Evolutionary conservation across 1,139 yeast genomes (phyloP).

Genomic region (Kazachstania sp.): DNA sequence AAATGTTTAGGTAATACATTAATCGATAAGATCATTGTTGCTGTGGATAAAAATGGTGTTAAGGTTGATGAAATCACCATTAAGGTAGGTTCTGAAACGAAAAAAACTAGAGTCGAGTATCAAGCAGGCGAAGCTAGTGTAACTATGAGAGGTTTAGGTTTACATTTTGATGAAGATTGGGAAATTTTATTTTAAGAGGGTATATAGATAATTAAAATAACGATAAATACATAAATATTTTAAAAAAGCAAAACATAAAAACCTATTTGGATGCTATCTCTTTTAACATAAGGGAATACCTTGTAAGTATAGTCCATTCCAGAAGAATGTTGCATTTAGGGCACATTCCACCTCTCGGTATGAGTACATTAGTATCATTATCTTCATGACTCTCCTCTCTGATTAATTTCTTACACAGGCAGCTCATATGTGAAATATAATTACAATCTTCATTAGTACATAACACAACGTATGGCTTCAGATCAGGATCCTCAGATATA

Average conservation of each 20-base stretch:
- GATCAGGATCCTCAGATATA: constrained; percentile 24
- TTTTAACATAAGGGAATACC: constrained; percentile 24
- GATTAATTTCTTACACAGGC: constrained; percentile 33
- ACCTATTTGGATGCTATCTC: not conserved
- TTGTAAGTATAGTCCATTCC: constrained; percentile 38
- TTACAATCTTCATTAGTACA: constrained; percentile 36
- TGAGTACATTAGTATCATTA: constrained; percentile 16
- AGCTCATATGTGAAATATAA: constrained; percentile 37
- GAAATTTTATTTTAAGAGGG: constrained; percentile 25
- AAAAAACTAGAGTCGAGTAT: constrained; percentile 32
- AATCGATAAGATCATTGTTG: constrained; percentile 54
- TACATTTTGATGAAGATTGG: constrained; percentile 48
- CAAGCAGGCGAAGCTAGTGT: constrained; percentile 20
- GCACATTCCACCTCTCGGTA: constrained; percentile 39
- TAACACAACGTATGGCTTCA: constrained; percentile 31
- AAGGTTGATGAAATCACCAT: constrained; percentile 27
- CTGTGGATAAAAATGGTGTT: constrained; percentile 33
- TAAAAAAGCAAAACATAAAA: not conserved
- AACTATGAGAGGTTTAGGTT: constrained; percentile 47
- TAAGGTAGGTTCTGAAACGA: constrained; percentile 32
- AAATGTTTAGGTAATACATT: constrained; percentile 24
- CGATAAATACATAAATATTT: not conserved
- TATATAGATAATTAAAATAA: not conserved
- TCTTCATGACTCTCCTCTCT: constrained; percentile 14
- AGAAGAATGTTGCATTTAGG: constrained; percentile 32